phyloP scores from a whole-genome alignment of 2,329 filamentous ascomycete species.

The Aspergillus bombycis region DNA sequence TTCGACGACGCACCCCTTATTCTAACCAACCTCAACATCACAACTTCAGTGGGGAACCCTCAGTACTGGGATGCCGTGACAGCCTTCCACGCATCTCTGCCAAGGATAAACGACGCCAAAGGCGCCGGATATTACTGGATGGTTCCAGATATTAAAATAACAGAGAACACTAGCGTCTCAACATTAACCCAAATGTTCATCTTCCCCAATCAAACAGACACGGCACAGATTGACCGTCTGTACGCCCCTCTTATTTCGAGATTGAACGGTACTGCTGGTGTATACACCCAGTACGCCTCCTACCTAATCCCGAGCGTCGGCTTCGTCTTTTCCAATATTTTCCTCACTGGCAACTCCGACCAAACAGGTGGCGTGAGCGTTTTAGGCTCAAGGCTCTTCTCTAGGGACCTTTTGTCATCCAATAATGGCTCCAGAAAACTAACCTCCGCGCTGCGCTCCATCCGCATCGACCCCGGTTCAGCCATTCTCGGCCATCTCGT shows the following conservation, averaged over 20 bases:
- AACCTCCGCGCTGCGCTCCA: conserved; percentile 38
- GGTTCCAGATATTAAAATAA: conserved; percentile 29
- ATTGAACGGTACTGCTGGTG: conserved; percentile 18
- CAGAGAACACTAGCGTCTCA: conserved; percentile 33
- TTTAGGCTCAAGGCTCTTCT: conserved; percentile 38
- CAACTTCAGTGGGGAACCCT: conserved; percentile 17
- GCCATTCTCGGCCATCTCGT: conserved; percentile 34
- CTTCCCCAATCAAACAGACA: conserved; percentile 31
- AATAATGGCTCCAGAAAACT: conserved; percentile 31
- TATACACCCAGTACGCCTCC: conserved; percentile 21
- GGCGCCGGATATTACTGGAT: conserved; percentile 44
- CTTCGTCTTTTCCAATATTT: conserved; percentile 19
- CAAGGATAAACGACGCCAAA: conserved; percentile 51
- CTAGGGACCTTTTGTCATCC: conserved; percentile 34
- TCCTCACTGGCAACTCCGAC: conserved; percentile 27
- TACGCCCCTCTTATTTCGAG: conserved; percentile 23
- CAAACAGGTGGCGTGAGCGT: conserved; percentile 25
- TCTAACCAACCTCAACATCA: conserved; percentile 27
- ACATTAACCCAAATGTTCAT: conserved; percentile 19
- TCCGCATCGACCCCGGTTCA: conserved; percentile 22
- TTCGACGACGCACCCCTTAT: conserved; percentile 43
- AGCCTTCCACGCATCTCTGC: conserved; percentile 42
- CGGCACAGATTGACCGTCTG: conserved; percentile 19
- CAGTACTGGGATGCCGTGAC: conserved; percentile 28
- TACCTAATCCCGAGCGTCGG: conserved; percentile 25